Evolutionary conservation across 1,284 basidiomycete species (phyloP).

Genomic region (Golubevia sp.): DNA sequence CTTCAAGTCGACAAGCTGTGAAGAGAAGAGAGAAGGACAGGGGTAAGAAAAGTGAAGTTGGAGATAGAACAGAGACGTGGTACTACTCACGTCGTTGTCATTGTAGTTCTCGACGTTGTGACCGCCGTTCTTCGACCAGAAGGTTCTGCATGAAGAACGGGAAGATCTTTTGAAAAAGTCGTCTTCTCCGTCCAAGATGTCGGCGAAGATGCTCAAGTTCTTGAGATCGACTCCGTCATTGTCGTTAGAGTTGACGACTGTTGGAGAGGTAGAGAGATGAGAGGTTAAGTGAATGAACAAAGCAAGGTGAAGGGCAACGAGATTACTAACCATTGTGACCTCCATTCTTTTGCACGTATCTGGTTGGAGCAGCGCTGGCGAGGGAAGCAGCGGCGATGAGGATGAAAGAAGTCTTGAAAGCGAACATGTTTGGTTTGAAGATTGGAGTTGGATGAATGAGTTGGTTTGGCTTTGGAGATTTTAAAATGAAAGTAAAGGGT

Average conservation of each 20-base stretch:
- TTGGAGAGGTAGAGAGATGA: neutral
- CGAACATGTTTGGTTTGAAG: neutral
- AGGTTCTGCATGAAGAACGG: neutral
- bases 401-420: neutral
- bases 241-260: neutral
- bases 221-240: neutral
- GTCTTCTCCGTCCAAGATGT: neutral
- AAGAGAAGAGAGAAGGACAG: neutral
- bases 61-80: neutral
- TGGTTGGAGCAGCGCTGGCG: neutral
- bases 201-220: neutral
- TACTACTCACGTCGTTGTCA: neutral
- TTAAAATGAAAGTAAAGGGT: too few relatives aligned
- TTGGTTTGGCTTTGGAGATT: too few relatives aligned
- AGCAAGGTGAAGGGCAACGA: neutral
- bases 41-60: neutral
- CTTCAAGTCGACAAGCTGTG: neutral
- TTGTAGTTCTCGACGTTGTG: neutral
- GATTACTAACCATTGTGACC: neutral
- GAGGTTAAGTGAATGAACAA: neutral
- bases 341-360: neutral
- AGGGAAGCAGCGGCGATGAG: neutral
- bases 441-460: neutral
- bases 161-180: neutral
- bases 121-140: neutral